Base-by-base conservation (phyloP, 1,284 basidiomycete species). In the Bondarzewia mesenterica region DNA sequence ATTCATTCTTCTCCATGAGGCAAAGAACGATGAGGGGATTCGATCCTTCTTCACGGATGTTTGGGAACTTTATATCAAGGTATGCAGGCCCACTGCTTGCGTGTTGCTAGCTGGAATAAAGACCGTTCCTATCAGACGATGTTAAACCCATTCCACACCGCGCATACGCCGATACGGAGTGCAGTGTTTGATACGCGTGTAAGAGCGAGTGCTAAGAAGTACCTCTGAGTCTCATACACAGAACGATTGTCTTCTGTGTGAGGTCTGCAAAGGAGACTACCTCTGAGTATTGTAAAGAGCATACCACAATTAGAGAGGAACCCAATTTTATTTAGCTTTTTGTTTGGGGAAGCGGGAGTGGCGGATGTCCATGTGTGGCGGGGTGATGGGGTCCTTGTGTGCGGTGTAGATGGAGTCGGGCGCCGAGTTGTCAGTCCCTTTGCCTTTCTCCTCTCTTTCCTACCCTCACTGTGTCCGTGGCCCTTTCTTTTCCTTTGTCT, bases 31-130 rank as follows among this genome's bases (percentile, higher is more conserved):
- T 68, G 94, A 97, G 47, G 93, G 93, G 5, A 95, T 97, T 65
- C 78, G 84, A 52, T 64, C 76, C 46, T 97, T 97, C 73, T 89
- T 97, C 60, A 80, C 80, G 60, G 93, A 96, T 21, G 83, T 93
- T 23, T 97, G 94, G 93, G 94, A 97, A 73, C 62, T 87, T 57
- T 96, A 94, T 68, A 80, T 94, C 39, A 96, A 96, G 82, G 93
- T 93, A 29, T 15, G 42, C 42, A 20, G 39, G 38, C 29, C 29
- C 29, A 10, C 29, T 12, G 29, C 29, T 32, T 18, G 16, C 21
- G 38, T 18, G 38, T 22, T 18, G 21, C 1, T 8, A 1, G 42
- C 21, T 8, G 58, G 56, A 42, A 51, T 35, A 16, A 25, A 18
- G 7, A 26, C 20, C 36, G 36, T 16, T 32, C 18, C n/a, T 23